phyloP scores from a whole-genome alignment of 768 basidiomycete genomes.

The Podaxis sp. region DNA sequence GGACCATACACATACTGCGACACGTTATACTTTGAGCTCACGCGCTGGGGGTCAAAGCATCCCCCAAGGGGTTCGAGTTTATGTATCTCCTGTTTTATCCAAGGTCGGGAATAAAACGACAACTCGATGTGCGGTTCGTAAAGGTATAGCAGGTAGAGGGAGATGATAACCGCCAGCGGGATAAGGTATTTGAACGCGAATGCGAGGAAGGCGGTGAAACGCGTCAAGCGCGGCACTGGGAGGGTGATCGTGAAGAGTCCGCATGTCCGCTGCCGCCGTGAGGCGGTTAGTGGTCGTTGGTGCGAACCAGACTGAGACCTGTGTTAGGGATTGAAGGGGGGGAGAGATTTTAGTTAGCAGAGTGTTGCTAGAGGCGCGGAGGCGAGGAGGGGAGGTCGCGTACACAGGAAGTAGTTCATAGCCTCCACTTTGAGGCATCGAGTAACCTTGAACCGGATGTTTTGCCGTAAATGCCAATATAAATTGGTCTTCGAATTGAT shows the following conservation, averaged over 20 bases:
- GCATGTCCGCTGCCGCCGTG: background rate
- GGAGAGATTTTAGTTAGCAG: slow-evolving; percentile 8
- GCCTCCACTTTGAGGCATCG: slow-evolving; percentile 17
- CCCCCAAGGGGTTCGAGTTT: slow-evolving; percentile 58
- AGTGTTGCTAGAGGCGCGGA: slow-evolving; percentile 15
- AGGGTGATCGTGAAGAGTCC: background rate
- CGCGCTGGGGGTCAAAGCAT: slow-evolving; percentile 63
- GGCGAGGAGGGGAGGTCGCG: slow-evolving; percentile 27
- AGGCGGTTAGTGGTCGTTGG: slow-evolving; percentile 7
- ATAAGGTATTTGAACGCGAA: slow-evolving; percentile 37
- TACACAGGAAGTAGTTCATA: slow-evolving; percentile 52
- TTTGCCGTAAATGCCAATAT: background rate
- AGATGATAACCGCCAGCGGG: slow-evolving; percentile 30
- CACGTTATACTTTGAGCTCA: slow-evolving; percentile 67
- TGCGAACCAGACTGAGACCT: slow-evolving; percentile 11
- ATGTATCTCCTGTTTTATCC: slow-evolving; percentile 74
- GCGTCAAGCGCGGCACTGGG: slow-evolving; percentile 13
- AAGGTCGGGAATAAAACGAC: slow-evolving; percentile 68
- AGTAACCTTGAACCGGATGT: background rate
- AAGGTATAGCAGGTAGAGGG: slow-evolving; percentile 47
- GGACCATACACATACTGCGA: slow-evolving; percentile 59
- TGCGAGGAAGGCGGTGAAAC: slow-evolving; percentile 22
- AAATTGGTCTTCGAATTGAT: background rate
- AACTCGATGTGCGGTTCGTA: slow-evolving; percentile 88
- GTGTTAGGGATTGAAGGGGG: slow-evolving; percentile 10